phyloP scores from a whole-genome alignment of 108 stramenopile genomes.

The Nitzschia palea region DNA sequence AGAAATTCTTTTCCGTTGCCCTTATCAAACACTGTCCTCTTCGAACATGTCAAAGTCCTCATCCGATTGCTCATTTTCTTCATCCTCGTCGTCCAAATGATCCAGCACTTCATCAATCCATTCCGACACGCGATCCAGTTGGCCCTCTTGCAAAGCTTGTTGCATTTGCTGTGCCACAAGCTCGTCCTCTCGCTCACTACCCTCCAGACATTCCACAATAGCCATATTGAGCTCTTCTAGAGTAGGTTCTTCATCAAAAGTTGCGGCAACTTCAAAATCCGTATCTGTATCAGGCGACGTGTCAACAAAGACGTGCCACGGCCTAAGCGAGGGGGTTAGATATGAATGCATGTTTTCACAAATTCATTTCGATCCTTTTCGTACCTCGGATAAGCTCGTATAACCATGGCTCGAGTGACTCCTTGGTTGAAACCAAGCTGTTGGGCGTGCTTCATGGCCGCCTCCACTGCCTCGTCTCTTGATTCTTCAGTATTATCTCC shows the following conservation, averaged over 20 bases:
- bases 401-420: constrained; percentile 86
- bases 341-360: not conserved
- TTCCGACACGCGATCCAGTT: constrained; percentile 77
- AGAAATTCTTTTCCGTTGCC: no score
- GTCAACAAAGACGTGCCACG: constrained; percentile 93
- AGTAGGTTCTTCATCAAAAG: constrained; percentile 79
- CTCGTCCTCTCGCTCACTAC: constrained; percentile 86
- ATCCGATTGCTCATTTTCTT: constrained; percentile 26
- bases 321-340: constrained; percentile 33
- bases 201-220: constrained; percentile 88
- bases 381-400: constrained; percentile 85
- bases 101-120: constrained; percentile 54
- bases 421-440: constrained; percentile 77
- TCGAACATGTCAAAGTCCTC: constrained; percentile 17
- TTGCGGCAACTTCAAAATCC: constrained; percentile 89
- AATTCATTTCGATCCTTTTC: not conserved
- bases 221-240: constrained; percentile 80
- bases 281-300: constrained; percentile 82
- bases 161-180: constrained; percentile 91
- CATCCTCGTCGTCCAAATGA: constrained; percentile 39
- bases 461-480: constrained; percentile 54
- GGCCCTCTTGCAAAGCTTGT: constrained; percentile 82
- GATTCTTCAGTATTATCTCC: constrained; percentile 9
- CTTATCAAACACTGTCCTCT: constrained; percentile 7
- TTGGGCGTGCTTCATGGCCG: constrained; percentile 80